phyloP scores from a whole-genome alignment of 805 yeast genomes.

The Candida xyloterini region DNA sequence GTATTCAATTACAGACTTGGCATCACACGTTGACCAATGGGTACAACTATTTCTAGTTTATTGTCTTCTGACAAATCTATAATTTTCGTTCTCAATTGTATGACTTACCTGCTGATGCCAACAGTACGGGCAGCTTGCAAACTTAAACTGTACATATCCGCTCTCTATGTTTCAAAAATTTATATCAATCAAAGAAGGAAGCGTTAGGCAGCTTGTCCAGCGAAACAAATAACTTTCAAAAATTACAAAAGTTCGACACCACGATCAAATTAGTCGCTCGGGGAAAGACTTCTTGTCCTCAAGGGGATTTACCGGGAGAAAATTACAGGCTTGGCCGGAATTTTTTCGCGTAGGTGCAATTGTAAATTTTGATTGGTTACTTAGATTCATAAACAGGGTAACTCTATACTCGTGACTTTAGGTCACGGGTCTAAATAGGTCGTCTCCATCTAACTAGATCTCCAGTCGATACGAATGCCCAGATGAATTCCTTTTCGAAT shows the following conservation, averaged over 20 bases:
- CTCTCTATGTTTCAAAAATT: not conserved
- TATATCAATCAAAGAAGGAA: conserved; percentile 1
- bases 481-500: conserved; percentile 32
- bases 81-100: not conserved
- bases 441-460: conserved; percentile 40
- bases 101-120: conserved; percentile 49
- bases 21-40: no score
- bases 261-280: not conserved
- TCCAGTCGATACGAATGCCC: conserved; percentile 38
- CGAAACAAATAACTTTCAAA: conserved; percentile 3
- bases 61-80: not conserved
- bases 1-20: not conserved
- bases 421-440: conserved; percentile 13
- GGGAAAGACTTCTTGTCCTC: not conserved
- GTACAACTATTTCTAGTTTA: no score
- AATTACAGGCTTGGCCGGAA: not conserved
- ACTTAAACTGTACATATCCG: conserved; percentile 52
- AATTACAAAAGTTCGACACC: conserved; percentile 3
- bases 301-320: conserved; percentile 6
- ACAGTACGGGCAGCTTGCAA: conserved; percentile 47
- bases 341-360: not conserved
- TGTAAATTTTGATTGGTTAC: conserved; percentile 10
- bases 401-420: not conserved
- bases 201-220: not conserved
- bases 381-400: conserved; percentile 4